Evolutionary conservation across 208 protist species (phyloP), one percentile per base, ranked within the genome.

Genomic region (Acanthamoeba divionensis): DNA sequence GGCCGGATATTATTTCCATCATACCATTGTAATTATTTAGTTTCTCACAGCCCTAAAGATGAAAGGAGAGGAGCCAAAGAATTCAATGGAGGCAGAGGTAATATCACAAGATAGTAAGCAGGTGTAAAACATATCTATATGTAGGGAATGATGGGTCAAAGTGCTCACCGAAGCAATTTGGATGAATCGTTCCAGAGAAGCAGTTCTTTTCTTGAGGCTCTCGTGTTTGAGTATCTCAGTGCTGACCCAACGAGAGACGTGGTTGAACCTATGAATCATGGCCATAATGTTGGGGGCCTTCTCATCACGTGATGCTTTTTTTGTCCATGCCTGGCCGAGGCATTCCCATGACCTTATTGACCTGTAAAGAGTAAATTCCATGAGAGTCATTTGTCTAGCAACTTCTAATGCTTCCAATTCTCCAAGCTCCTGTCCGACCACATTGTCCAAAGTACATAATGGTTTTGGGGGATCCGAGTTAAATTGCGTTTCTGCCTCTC

Each of bases 21-120:
- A 44, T 89, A 6, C 45, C 80, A 29, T 89, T 89, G 80, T 89
- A 89, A 63, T 89, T 89, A 44, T 89, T 89, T n/a, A 89, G 36
- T 41, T 66, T 73, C 44, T 89, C 62, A 36, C 80, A 89, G 15
- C 33, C 80, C 80, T 86, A 45, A 4, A 5, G 5, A 5, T 41
- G 36, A 41, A 41, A 6, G 36, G n/a, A n/a, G n/a, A n/a, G n/a
- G n/a, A n/a, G n/a, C n/a, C n/a, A 60, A 60, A 24, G 52, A 60
- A 18, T 29, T 36, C 18, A 8, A 24, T 5, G 31, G 41, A 60
- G 1, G 36, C 71, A 63, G 29, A 55, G 15, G 4, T 38, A 15
- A 0, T n/a, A 21, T 62, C 26, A 26, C 4, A 18, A 82, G 8
- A 55, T 9, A 82, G 13, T 26, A 12, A 63, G 0, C 12, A 80